Evolutionary conservation across 306 rosid species (phyloP).

Genomic region (Corylus heterophylla): DNA sequence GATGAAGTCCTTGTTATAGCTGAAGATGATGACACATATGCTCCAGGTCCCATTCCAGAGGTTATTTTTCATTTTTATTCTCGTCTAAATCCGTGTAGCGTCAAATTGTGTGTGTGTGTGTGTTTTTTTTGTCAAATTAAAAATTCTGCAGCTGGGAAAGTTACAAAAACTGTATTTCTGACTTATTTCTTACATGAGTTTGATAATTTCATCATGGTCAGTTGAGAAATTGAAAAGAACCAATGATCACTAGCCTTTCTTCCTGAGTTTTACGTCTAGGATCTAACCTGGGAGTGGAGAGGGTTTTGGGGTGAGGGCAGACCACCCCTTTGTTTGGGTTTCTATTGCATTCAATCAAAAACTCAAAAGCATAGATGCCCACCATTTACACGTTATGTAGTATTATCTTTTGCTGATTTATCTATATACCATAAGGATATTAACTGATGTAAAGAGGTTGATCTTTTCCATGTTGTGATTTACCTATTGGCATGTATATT

Average conservation of each 20-base stretch:
- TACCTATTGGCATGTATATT: background rate
- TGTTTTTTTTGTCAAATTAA: slow-evolving; percentile 18
- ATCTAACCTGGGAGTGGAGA: background rate
- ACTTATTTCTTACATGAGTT: slow-evolving; percentile 22
- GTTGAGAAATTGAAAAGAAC: background rate
- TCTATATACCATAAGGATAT: background rate
- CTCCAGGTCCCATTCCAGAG: slow-evolving; percentile 84
- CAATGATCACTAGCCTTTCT: background rate
- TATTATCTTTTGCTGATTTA: background rate
- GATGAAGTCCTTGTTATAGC: slow-evolving; percentile 98
- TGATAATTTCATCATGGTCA: background rate
- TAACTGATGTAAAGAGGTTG: background rate
- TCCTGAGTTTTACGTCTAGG: background rate
- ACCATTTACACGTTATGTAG: background rate
- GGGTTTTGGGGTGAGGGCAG: background rate
- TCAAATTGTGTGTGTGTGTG: slow-evolving; percentile 5
- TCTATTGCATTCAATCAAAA: background rate
- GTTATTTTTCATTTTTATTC: slow-evolving; percentile 45
- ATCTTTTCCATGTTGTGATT: background rate
- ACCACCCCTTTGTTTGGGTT: background rate
- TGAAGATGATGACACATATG: slow-evolving; percentile 93
- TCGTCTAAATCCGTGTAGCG: slow-evolving; percentile 22
- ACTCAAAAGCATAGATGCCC: background rate
- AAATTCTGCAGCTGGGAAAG: slow-evolving; percentile 3
- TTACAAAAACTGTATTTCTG: slow-evolving; percentile 22